A percentile compares a stretch with the other conserved stretches of the same genome.
Evolutionary conservation across 2,329 filamentous ascomycete genomes (phyloP).

Genomic region (Cercospora zeae-maydis): DNA sequence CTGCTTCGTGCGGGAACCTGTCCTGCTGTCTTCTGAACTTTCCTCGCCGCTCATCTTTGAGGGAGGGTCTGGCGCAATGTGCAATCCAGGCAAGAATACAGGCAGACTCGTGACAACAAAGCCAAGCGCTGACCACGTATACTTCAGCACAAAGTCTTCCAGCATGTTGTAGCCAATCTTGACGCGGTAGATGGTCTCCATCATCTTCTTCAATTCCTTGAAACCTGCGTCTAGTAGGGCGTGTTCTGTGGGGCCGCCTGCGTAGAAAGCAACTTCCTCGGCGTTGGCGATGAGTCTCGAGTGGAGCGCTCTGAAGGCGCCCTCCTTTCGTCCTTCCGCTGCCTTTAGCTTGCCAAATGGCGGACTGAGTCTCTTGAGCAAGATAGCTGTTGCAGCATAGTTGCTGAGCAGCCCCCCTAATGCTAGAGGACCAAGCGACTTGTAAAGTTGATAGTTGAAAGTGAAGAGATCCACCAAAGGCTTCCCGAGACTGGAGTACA

Average conservation of each 20-base stretch:
- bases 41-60: conserved; percentile 52
- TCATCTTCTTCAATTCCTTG: conserved; percentile 88
- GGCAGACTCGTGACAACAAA: conserved; percentile 91
- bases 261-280: conserved; percentile 96
- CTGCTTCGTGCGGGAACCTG: conserved; percentile 82
- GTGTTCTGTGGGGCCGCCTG: conserved; percentile 91
- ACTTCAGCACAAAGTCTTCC: conserved; percentile 96
- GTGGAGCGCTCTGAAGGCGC: conserved; percentile 88
- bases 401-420: conserved; percentile 82
- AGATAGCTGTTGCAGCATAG: conserved; percentile 89
- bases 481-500: conserved; percentile 97
- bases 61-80: conserved; percentile 57
- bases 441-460: conserved; percentile 96
- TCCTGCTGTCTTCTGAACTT: conserved; percentile 21
- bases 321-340: conserved; percentile 90
- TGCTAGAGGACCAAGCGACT: conserved; percentile 82
- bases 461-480: conserved; percentile 95
- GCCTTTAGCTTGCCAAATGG: conserved; percentile 97
- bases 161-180: conserved; percentile 99
- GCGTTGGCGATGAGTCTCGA: conserved; percentile 92
- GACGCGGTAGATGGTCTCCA: conserved; percentile 96
- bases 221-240: conserved; percentile 89
- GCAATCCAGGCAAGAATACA: conserved; percentile 92
- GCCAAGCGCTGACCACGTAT: conserved; percentile 96
- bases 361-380: conserved; percentile 82